Evolutionary conservation across 2,329 filamentous ascomycete genomes (phyloP), one percentile per base, ranked within the genome.

Genomic region (Mollisia scopiformis): DNA sequence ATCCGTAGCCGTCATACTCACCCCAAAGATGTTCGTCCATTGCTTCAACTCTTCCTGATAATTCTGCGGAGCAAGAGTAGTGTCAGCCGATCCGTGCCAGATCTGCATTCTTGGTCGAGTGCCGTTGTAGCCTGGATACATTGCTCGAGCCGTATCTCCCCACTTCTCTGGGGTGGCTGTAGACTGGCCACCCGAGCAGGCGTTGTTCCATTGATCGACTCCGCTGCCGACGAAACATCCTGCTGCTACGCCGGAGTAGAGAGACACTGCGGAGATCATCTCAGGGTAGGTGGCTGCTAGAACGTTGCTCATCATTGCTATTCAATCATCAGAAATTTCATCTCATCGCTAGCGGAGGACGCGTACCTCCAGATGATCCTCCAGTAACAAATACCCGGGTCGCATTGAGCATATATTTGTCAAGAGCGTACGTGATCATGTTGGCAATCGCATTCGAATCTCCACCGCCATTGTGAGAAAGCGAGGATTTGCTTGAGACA

Each of bases 391-490:
- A 87, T 1, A 87, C 81, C 56, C 77, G 77, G 61, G 69, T 75
- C 21, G 78, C 66, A 66, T 87, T 80, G 30, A 76, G 82, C 2
- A 75, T 75, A 73, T 86, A 85, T 69, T 78, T 76, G 13, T 71
- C 64, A 30, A 86, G 72, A 3, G 82, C 76, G 66, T 83, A 86
- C 31, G 73, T 76, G 58, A 86, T 82, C 84, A 87, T 87, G 66
- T 82, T 84, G 25, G 80, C 82, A 62, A 88, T 83, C 0, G 78
- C 77, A 39, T 81, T 80, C 52, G 79, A 83, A 70, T 87, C 81
- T 2, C 82, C 82, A 21, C 84, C 84, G 13, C 83, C 85, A 59
- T 82, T 77, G 66, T 84, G 83, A 6, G 77, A 80, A 1, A 88
- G 77, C 0, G 62, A 55, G 11, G 60, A 73, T 39, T 75, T 75